These are phyloP conservation scores for Trichosporon coremiiforme DNA, from an alignment of 1,284 basidiomycete species.

Conservation along the genomic window DNA sequence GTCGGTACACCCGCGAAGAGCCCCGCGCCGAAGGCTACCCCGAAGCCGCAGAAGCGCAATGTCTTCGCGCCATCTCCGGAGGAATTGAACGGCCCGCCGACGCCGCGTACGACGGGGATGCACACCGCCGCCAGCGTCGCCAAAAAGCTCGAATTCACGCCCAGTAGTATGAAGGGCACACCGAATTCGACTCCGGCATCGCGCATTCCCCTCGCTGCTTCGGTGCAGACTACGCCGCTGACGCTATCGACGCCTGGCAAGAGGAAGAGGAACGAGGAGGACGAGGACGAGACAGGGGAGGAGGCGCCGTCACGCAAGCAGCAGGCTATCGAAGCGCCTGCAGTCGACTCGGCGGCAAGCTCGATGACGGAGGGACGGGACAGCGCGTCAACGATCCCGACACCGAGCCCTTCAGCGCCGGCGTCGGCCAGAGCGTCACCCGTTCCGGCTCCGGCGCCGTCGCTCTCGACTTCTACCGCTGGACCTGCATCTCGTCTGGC, in stretches of 20 bases:
- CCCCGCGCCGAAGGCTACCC: conserved; percentile 1
- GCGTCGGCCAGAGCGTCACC: too few relatives aligned
- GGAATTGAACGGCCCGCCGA: conserved; percentile 25
- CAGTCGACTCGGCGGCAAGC: background rate
- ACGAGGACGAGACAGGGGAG: conserved; percentile 23
- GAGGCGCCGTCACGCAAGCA: conserved; percentile 1
- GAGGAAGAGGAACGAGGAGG: conserved; percentile 33
- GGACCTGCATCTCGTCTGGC: too few relatives aligned
- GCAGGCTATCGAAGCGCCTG: conserved; percentile 16
- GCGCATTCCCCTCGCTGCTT: conserved; percentile 20
- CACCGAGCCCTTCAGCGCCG: background rate
- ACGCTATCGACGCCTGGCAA: conserved; percentile 35
- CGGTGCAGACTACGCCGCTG: conserved; percentile 47
- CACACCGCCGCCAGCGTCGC: conserved; percentile 31
- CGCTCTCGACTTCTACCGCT: too few relatives aligned
- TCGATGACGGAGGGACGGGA: background rate
- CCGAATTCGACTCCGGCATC: background rate
- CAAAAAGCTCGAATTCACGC: conserved; percentile 26
- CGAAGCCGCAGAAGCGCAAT: conserved; percentile 41
- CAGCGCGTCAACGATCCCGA: background rate
- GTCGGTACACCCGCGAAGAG: conserved; percentile 1
- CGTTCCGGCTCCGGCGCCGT: too few relatives aligned
- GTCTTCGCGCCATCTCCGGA: conserved; percentile 48
- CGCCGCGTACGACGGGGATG: conserved; percentile 39
- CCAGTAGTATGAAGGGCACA: background rate